Evolutionary conservation across 2,329 filamentous ascomycete genomes (phyloP).

Genomic region (Aspergillus tanneri): DNA sequence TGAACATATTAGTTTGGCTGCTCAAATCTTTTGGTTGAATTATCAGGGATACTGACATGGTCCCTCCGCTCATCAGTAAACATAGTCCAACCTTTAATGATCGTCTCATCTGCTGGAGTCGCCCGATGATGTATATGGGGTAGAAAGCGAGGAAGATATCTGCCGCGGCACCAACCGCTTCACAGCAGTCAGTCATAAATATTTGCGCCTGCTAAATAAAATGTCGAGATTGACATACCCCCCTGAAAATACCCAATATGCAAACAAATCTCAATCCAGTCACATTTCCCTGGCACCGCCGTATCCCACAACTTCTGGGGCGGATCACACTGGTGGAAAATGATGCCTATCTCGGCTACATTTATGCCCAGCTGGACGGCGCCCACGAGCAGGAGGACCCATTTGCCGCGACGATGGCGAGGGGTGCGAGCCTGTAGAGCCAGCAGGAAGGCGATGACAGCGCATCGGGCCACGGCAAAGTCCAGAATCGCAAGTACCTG

Average conservation of each 20-base stretch:
- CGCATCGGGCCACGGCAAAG: conserved; percentile 15
- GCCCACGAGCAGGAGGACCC: conserved; percentile 17
- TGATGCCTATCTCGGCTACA: conserved; percentile 15
- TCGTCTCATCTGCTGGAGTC: conserved; percentile 18
- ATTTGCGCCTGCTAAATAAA: neutral
- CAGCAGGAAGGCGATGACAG: conserved; percentile 19
- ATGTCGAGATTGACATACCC: conserved; percentile 10
- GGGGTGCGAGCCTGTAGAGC: conserved; percentile 15
- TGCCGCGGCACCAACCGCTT: conserved; percentile 12
- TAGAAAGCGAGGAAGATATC: conserved; percentile 21
- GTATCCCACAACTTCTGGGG: conserved; percentile 16
- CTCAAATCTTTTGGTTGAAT: neutral
- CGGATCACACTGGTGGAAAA: conserved; percentile 19
- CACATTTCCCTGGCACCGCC: conserved; percentile 13
- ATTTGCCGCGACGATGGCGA: conserved; percentile 11
- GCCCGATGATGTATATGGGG: conserved; percentile 19
- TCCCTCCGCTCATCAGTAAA: conserved; percentile 20
- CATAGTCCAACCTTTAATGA: conserved; percentile 19
- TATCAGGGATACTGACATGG: conserved; percentile 13
- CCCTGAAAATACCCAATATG: conserved; percentile 20
- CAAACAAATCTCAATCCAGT: conserved; percentile 13
- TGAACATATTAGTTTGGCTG: neutral
- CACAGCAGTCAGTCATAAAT: neutral
- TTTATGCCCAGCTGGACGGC: conserved; percentile 15
- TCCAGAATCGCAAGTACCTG: conserved; percentile 16